These are phyloP conservation scores for Candida pseudoglaebosa DNA, from an alignment of 805 yeast genomes.

Conservation along the genomic window DNA sequence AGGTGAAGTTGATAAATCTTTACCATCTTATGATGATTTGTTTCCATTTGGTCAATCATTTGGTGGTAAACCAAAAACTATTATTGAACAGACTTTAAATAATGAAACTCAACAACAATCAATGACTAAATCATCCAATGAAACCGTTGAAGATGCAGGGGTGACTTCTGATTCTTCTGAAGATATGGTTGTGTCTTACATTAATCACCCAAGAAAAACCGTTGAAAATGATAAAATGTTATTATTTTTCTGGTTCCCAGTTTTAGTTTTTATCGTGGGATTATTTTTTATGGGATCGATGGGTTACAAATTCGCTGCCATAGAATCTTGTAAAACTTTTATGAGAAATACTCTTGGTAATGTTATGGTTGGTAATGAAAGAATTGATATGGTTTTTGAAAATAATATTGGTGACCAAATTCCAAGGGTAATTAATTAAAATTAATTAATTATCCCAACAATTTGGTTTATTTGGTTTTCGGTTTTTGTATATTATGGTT, in stretches of 20 bases:
- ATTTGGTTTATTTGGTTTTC: too few species aligned
- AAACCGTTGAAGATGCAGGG: conserved; percentile 24
- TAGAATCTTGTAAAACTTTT: conserved; percentile 30
- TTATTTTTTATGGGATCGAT: conserved; percentile 42
- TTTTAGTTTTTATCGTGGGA: conserved; percentile 53
- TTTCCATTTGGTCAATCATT: conserved; percentile 51
- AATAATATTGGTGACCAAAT: conserved; percentile 1
- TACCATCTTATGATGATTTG: conserved; percentile 74
- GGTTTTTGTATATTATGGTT: too few species aligned
- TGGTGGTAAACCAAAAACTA: conserved; percentile 31
- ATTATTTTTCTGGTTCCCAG: conserved; percentile 88
- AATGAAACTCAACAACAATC: conserved; percentile 6
- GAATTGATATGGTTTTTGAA: conserved; percentile 36
- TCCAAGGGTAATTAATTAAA: neutral
- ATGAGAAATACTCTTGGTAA: conserved; percentile 38
- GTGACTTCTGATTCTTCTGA: conserved; percentile 40
- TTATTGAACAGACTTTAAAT: conserved; percentile 30
- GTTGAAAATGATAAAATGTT: conserved; percentile 76
- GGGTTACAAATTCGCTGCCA: conserved; percentile 34
- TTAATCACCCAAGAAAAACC: conserved; percentile 44
- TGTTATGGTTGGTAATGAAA: conserved; percentile 41
- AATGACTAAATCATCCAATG: conserved; percentile 7
- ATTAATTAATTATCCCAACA: too few species aligned
- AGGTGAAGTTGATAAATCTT: conserved; percentile 19
- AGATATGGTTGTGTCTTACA: conserved; percentile 39